Conservation (phyloP, 192 early-diverging fungal species). For the Dissophora globulifera region DNA sequence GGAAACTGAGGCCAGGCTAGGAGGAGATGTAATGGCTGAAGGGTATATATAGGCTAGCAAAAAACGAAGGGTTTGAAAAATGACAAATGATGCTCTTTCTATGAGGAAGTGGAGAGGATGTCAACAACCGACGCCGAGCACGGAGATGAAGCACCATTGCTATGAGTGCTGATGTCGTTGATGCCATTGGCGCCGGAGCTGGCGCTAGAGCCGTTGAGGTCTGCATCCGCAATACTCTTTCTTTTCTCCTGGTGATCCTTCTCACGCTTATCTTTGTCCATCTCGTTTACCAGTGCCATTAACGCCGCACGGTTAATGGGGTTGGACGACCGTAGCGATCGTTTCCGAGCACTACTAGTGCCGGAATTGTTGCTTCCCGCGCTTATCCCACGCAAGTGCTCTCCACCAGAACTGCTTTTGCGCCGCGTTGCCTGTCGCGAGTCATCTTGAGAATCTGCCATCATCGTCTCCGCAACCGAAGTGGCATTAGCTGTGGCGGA, state of each 20-base stretch:
- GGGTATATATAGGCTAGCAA: too few species aligned
- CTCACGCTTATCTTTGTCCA: constrained; percentile 37
- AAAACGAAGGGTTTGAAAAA: too few species aligned
- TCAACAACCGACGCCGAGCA: neutral
- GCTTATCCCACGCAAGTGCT: constrained; percentile 17
- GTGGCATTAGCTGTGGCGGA: too few species aligned
- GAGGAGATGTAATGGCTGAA: too few species aligned
- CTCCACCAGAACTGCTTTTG: constrained; percentile 8
- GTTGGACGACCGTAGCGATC: constrained; percentile 34
- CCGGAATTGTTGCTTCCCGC: constrained; percentile 10
- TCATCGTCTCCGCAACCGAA: too few species aligned
- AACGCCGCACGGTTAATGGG: constrained; percentile 37
- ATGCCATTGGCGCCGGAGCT: neutral
- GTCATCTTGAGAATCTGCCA: too few species aligned
- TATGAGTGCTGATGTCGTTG: neutral
- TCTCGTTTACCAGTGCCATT: constrained; percentile 44
- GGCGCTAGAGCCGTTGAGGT: too few species aligned
- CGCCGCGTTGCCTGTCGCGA: too few species aligned
- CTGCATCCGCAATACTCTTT: neutral
- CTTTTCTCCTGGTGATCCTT: constrained; percentile 10
- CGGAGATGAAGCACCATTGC: neutral
- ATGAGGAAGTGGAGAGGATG: constrained; percentile 4
- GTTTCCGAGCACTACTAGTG: constrained; percentile 31
- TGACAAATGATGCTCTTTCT: too few species aligned
- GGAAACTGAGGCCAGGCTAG: too few species aligned